Conservation (phyloP, 352 stramenopile species). For the Detonula confervacea region DNA sequence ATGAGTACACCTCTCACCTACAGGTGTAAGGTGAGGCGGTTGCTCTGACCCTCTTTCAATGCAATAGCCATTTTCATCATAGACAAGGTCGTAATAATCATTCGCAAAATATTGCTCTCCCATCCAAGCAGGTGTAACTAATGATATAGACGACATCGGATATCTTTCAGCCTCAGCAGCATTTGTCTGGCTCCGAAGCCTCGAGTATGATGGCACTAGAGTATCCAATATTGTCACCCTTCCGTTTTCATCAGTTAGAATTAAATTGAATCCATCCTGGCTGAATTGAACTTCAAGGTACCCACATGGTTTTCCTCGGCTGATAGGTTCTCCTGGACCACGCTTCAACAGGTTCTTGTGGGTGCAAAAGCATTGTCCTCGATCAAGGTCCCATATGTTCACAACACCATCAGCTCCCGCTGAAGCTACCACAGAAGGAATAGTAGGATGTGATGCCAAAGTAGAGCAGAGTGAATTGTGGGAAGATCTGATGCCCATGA, state of each 20-base stretch:
- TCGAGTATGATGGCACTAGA: conserved; percentile 14
- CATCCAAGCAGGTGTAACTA: conserved; percentile 65
- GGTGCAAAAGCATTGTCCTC: conserved; percentile 67
- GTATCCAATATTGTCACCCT: conserved; percentile 74
- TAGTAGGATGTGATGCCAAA: conserved; percentile 67
- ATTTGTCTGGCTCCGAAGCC: too few species aligned
- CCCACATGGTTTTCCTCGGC: conserved; percentile 58
- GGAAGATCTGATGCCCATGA: conserved; percentile 65
- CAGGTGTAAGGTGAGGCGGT: conserved; percentile 78
- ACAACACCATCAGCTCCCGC: conserved; percentile 67
- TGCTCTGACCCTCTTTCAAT: conserved; percentile 75
- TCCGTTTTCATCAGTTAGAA: conserved; percentile 79
- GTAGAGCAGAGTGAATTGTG: conserved; percentile 71
- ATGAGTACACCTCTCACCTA: conserved; percentile 67
- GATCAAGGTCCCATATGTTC: conserved; percentile 76
- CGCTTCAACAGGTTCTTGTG: conserved; percentile 67
- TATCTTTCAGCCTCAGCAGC: too few species aligned
- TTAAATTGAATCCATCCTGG: conserved; percentile 62
- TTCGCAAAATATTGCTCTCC: conserved; percentile 84
- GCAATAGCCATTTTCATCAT: conserved; percentile 80
- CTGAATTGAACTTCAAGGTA: conserved; percentile 79
- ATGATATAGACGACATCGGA: too few species aligned
- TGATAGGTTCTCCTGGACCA: conserved; percentile 45
- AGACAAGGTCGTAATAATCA: conserved; percentile 83
- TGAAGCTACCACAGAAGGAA: conserved; percentile 70